Conservation (phyloP, 176 grass and related monocot species). For the Bromus sterilis region DNA sequence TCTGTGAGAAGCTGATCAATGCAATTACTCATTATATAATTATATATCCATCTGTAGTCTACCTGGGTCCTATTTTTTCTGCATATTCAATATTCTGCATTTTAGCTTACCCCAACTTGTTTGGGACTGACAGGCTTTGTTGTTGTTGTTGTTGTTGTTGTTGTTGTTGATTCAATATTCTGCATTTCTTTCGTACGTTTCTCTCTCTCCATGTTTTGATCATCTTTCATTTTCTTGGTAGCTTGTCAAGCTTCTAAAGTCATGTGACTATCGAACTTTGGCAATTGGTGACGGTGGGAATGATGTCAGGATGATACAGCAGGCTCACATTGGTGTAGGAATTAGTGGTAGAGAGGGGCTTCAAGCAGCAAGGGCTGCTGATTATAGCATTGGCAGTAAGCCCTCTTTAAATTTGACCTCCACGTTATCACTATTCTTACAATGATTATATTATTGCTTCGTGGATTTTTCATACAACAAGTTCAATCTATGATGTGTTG, state of each 20-base stretch:
- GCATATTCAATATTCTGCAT: neutral
- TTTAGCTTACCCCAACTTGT: too few relatives aligned
- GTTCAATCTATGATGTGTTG: neutral
- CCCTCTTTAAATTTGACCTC: neutral
- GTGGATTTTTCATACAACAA: neutral
- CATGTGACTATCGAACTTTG: constrained; percentile 96
- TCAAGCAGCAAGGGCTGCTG: constrained; percentile 97
- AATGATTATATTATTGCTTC: neutral
- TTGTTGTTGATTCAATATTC: neutral
- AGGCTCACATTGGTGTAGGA: constrained; percentile 91
- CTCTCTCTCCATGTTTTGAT: constrained; percentile 10
- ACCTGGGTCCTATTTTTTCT: neutral
- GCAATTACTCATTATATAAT: neutral
- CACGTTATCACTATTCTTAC: neutral
- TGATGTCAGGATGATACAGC: constrained; percentile 99
- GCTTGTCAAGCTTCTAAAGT: constrained; percentile 90
- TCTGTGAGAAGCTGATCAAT: neutral
- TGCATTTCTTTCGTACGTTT: neutral
- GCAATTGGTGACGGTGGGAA: constrained; percentile 98
- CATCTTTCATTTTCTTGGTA: constrained; percentile 27
- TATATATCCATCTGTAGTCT: neutral
- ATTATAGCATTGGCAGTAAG: constrained; percentile 97
- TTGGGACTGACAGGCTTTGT: too few relatives aligned
- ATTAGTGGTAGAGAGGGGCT: constrained; percentile 97
- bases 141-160: too few relatives aligned